A percentile compares a stretch with the other conserved stretches of the same genome.
phyloP scores from a whole-genome alignment of 495 filamentous ascomycete genomes.

The Penicillium cataractarum region DNA sequence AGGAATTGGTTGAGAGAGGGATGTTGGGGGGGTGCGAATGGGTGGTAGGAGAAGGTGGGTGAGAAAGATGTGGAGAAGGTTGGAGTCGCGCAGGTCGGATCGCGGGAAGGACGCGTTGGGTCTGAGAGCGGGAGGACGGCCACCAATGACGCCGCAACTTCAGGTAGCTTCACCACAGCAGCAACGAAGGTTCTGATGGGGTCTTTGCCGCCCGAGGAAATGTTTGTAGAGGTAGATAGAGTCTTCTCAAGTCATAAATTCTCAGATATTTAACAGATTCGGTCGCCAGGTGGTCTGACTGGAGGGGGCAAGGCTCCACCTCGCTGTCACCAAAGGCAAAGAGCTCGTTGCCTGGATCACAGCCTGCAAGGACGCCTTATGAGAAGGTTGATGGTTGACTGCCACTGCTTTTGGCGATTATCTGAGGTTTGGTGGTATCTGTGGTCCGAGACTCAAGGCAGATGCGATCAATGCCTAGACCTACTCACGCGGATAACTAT shows the following conservation, averaged over 20 bases:
- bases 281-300: background rate
- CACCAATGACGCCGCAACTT: conserved; percentile 36
- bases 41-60: conserved; percentile 29
- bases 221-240: background rate
- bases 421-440: background rate
- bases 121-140: conserved; percentile 28
- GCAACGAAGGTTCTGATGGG: background rate
- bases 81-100: conserved; percentile 40
- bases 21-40: conserved; percentile 22
- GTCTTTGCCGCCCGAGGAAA: background rate
- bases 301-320: background rate
- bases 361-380: background rate
- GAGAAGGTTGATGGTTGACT: background rate
- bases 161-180: conserved; percentile 6
- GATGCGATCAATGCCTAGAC: background rate
- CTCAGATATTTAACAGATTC: no score
- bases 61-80: conserved; percentile 47
- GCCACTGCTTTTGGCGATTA: background rate
- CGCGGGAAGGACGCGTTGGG: conserved; percentile 47
- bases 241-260: background rate
- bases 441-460: background rate
- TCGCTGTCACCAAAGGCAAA: background rate
- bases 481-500: background rate
- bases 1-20: conserved; percentile 21
- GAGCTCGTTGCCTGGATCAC: background rate